phyloP scores from a whole-genome alignment of 2,329 filamentous ascomycete genomes.

The Microdochium nivale region DNA sequence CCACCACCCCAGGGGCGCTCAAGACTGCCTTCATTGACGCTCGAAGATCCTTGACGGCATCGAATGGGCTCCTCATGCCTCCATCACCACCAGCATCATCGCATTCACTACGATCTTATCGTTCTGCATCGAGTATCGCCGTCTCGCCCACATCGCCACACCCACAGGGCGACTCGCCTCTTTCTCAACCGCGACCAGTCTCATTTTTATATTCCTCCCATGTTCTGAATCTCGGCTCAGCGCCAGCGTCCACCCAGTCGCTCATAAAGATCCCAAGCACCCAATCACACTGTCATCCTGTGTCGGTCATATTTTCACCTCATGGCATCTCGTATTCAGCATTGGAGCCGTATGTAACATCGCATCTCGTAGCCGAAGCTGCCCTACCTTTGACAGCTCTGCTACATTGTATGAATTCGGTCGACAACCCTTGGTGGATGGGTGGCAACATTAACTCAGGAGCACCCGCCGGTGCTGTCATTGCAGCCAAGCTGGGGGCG shows the following conservation, averaged over 20 bases:
- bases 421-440: conserved; percentile 52
- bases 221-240: background rate
- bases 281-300: conserved; percentile 18
- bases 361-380: conserved; percentile 45
- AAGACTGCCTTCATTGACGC: conserved; percentile 4
- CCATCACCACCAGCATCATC: conserved; percentile 28
- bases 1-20: conserved; percentile 18
- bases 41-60: conserved; percentile 5
- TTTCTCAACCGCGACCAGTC: background rate
- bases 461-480: conserved; percentile 46
- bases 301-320: conserved; percentile 57
- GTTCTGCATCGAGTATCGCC: conserved; percentile 24
- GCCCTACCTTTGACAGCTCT: conserved; percentile 56
- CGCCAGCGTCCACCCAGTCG: conserved; percentile 21
- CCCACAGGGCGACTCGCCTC: conserved; percentile 2
- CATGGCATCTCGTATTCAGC: conserved; percentile 49
- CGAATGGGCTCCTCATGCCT: conserved; percentile 14
- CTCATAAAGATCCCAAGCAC: conserved; percentile 23
- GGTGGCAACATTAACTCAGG: conserved; percentile 51
- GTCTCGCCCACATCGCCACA: conserved; percentile 11
- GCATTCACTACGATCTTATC: conserved; percentile 22
- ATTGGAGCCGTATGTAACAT: conserved; percentile 45
- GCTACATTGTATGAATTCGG: conserved; percentile 54
- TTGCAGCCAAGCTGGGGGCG: conserved; percentile 43
- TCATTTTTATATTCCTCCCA: background rate